Percentiles rank a stretch among this genome's conserved stretches.
phyloP scores from a whole-genome alignment of 2,329 filamentous ascomycete genomes.

The Neobulgaria alba region DNA sequence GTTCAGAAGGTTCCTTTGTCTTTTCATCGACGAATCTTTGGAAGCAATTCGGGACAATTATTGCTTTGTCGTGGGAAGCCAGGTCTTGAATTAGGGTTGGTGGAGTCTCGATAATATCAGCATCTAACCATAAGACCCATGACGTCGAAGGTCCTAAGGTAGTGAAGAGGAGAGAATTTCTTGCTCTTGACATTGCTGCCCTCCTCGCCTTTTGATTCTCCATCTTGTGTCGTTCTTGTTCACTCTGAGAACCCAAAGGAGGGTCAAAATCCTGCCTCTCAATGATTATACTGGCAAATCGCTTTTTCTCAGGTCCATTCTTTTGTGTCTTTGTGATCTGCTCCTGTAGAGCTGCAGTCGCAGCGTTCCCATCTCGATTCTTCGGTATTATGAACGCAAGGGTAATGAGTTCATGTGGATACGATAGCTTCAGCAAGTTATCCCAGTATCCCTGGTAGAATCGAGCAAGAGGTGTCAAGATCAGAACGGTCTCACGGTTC shows the following conservation, averaged over 20 bases:
- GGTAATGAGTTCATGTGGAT: slow-evolving; percentile 91
- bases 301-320: slow-evolving; percentile 61
- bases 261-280: slow-evolving; percentile 91
- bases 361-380: slow-evolving; percentile 82
- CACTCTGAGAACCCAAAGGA: slow-evolving; percentile 70
- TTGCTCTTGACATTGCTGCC: slow-evolving; percentile 84
- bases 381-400: slow-evolving; percentile 95
- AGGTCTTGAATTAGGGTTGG: slow-evolving; percentile 82
- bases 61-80: slow-evolving; percentile 75
- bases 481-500: slow-evolving; percentile 78
- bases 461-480: slow-evolving; percentile 84
- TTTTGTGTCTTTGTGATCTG: slow-evolving; percentile 81
- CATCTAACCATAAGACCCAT: slow-evolving; percentile 95
- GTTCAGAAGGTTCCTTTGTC: slow-evolving; percentile 61
- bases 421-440: slow-evolving; percentile 73
- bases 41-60: slow-evolving; percentile 93
- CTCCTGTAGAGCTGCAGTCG: slow-evolving; percentile 73
- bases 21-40: slow-evolving; percentile 70
- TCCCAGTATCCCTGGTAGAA: slow-evolving; percentile 97
- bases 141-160: slow-evolving; percentile 84
- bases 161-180: slow-evolving; percentile 92
- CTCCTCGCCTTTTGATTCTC: slow-evolving; percentile 79
- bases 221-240: slow-evolving; percentile 86
- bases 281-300: slow-evolving; percentile 90
- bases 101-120: slow-evolving; percentile 85